A percentile compares a stretch with the other conserved stretches of the same genome.
Conservation (phyloP, 2,329 filamentous ascomycete species). For the Alternaria atra region DNA sequence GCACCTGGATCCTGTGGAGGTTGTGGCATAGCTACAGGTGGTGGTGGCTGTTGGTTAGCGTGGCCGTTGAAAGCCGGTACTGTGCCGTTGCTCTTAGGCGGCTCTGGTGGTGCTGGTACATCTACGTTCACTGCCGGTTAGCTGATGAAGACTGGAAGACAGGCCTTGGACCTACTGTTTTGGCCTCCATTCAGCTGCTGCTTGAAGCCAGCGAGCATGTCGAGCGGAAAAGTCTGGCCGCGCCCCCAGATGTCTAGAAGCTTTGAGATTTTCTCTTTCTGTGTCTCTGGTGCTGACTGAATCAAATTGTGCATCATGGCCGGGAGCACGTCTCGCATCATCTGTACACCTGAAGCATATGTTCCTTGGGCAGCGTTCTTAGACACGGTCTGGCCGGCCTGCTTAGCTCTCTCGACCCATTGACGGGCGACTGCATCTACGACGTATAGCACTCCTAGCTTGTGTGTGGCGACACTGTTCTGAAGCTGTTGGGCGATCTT, state of each 20-base stretch:
- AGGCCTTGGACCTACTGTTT: slow-evolving; percentile 68
- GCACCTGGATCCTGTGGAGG: slow-evolving; percentile 40
- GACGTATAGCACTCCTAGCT: slow-evolving; percentile 98
- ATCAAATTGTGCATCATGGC: slow-evolving; percentile 95
- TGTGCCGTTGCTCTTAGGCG: slow-evolving; percentile 35
- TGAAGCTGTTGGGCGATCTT: slow-evolving; percentile 98
- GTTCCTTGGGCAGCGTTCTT: slow-evolving; percentile 89
- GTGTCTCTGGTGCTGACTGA: slow-evolving; percentile 85
- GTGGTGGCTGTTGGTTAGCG: slow-evolving; percentile 40
- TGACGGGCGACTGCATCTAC: slow-evolving; percentile 99
- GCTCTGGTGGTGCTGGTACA: slow-evolving; percentile 38
- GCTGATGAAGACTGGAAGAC: slow-evolving; percentile 16
- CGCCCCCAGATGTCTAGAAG: slow-evolving; percentile 98
- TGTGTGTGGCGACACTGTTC: slow-evolving; percentile 92
- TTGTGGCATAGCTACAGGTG: slow-evolving; percentile 26
- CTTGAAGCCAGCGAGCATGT: slow-evolving; percentile 85
- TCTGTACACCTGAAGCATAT: slow-evolving; percentile 92
- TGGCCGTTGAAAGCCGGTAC: slow-evolving; percentile 30
- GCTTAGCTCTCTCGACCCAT: slow-evolving; percentile 96
- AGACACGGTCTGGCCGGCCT: slow-evolving; percentile 77
- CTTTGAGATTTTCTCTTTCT: slow-evolving; percentile 97
- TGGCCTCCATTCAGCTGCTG: slow-evolving; percentile 73
- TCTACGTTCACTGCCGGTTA: slow-evolving; percentile 24
- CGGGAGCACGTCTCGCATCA: slow-evolving; percentile 94
- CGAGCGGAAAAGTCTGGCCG: slow-evolving; percentile 84